These are phyloP conservation scores for Termitomyces sp. DNA, from an alignment of 768 basidiomycete species.

Conservation along the genomic window DNA sequence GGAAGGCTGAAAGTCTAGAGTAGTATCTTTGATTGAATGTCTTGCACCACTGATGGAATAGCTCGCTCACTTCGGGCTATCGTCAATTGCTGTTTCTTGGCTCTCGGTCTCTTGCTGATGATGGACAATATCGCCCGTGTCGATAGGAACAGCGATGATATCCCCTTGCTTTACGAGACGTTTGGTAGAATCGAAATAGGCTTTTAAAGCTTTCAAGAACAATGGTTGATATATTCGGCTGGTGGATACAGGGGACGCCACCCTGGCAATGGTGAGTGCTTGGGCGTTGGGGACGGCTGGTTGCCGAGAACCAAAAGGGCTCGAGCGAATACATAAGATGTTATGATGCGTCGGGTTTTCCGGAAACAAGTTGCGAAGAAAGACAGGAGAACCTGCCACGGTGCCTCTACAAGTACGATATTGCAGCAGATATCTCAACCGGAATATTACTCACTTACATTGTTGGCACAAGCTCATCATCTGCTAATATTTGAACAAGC, in stretches of 20 bases:
- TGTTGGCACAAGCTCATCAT: conserved; percentile 38
- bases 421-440: neutral
- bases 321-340: conserved; percentile 40
- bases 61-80: conserved; percentile 19
- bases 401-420: conserved; percentile 30
- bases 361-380: conserved; percentile 50
- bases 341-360: conserved; percentile 19
- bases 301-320: conserved; percentile 56
- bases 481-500: conserved; percentile 54
- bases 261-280: conserved; percentile 71
- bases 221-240: conserved; percentile 60
- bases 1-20: conserved; percentile 8
- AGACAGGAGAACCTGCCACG: conserved; percentile 41
- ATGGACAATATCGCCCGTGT: conserved; percentile 40
- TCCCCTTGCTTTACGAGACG: conserved; percentile 73
- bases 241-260: conserved; percentile 71
- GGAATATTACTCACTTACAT: conserved; percentile 25
- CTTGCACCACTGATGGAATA: neutral
- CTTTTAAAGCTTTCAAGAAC: conserved; percentile 59
- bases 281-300: conserved; percentile 67
- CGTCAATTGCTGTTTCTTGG: conserved; percentile 23
- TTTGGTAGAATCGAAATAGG: conserved; percentile 52
- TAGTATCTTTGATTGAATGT: neutral
- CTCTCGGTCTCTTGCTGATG: conserved; percentile 12
- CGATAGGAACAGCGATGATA: conserved; percentile 60